Evolutionary conservation across 768 basidiomycete species (phyloP), one percentile per base, ranked within the genome.

Genomic region (Pisolithus marmoratus): DNA sequence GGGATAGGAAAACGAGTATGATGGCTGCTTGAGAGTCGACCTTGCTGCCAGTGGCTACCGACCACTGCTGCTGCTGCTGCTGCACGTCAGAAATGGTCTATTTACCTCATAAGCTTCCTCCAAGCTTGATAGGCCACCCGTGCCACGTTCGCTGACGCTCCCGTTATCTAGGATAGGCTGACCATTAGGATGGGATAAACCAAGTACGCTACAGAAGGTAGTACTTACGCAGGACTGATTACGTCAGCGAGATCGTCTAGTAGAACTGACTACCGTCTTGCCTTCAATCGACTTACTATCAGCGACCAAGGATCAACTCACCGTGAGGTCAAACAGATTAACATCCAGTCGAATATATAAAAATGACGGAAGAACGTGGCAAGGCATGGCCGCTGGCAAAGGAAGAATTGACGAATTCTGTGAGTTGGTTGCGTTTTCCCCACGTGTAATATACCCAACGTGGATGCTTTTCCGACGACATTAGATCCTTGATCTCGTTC

Each of bases 401-500:
- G 54, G 85, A 92, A 23, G 73, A 80, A 44, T 79, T 99, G 63
- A 96, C 94, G 64, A 94, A 97, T 79, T 82, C 87, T 59, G 94
- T 94, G 59, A 53, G 81, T 71, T 41, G 49, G 52, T 43, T 24
- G 31, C 42, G 36, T 47, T 9, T 46, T 20, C 14, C 15, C 43
- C 11, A 27, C 15, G 15, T 29, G 48, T 23, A 17, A 8, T 26
- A 8, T 26, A 26, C 15, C 8, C 15, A 23, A 26, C 42, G 4
- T 23, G 8, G 8, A n/a, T 8, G 27, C 9, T 19, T 20, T 22
- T 20, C 40, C 40, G n/a, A 15, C 37, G 27, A 26, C 17, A 34
- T 19, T 61, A 95, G 93, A 96, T 98, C 63, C 80, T 99, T 50
- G 95, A 98, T 64, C 78, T 98, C 52, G 88, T 96, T 29, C 92